Percentiles rank a stretch among this genome's conserved stretches.
phyloP scores from a whole-genome alignment of 1,284 basidiomycete species.

The Hemileia vastatrix region DNA sequence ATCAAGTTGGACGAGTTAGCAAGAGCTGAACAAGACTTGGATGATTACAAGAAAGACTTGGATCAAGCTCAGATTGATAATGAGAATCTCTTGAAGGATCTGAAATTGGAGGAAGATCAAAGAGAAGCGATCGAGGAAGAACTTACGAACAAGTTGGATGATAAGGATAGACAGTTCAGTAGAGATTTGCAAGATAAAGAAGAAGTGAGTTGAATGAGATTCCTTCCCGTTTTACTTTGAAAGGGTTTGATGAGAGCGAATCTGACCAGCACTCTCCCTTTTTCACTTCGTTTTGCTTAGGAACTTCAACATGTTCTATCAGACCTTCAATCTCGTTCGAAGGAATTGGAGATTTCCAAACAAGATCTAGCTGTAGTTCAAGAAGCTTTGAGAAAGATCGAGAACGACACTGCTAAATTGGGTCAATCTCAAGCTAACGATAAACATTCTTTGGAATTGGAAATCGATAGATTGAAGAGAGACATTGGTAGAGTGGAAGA shows the following conservation, averaged over 20 bases:
- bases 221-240: no score
- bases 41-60: slow-evolving; percentile 31
- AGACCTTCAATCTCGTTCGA: no score
- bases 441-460: slow-evolving; percentile 75
- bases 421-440: slow-evolving; percentile 73
- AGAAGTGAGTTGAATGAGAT: slow-evolving; percentile 23
- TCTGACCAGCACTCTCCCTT: no score
- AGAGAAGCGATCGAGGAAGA: slow-evolving; percentile 3
- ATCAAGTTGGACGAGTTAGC: not conserved
- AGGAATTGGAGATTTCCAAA: slow-evolving; percentile 35
- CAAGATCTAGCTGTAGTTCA: slow-evolving; percentile 65
- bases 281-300: no score
- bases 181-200: slow-evolving; percentile 42
- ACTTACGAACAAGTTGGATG: slow-evolving; percentile 29
- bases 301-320: no score
- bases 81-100: slow-evolving; percentile 28
- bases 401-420: slow-evolving; percentile 55
- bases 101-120: slow-evolving; percentile 25
- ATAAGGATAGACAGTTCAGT: slow-evolving; percentile 37
- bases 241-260: no score
- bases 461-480: slow-evolving; percentile 74
- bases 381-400: slow-evolving; percentile 55
- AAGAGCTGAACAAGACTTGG: slow-evolving; percentile 28
- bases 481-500: slow-evolving; percentile 72
- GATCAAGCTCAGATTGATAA: slow-evolving; percentile 34